Base-by-base conservation (phyloP, 495 filamentous ascomycete genomes). In the Zalerion maritima region DNA sequence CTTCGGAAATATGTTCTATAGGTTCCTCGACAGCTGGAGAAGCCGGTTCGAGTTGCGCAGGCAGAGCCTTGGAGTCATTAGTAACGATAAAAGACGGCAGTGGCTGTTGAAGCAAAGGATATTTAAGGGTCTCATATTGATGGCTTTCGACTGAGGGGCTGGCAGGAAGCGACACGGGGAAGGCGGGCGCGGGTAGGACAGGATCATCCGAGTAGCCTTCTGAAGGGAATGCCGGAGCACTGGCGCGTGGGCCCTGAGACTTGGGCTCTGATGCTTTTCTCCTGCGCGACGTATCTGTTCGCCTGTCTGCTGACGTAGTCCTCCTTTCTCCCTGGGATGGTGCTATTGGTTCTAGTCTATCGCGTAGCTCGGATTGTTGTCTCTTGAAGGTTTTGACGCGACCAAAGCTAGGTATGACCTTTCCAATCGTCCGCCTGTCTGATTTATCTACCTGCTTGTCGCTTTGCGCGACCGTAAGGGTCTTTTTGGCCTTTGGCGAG, bases 381-480 rank as follows among this genome's bases (percentile, higher is more conserved):
- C 84, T 67, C 49, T 74, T 78, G 52, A 86, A 82, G 3, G 80
- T 85, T 29, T 71, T 64, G 7, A 73, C 57, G 31, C 81, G 67
- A 19, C 85, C 81, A 21, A 91, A 57, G 10, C 75, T 76, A 6
- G 82, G 78, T n/a, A 87, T 71, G 1, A 84, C 84, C 36, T 67
- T 75, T 37, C 76, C 57, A n/a, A n/a, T n/a, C n/a, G n/a, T n/a
- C n/a, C n/a, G n/a, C n/a, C n/a, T n/a, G n/a, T n/a, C n/a, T n/a
- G n/a, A n/a, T n/a, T n/a, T n/a, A n/a, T n/a, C n/a, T n/a, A n/a
- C n/a, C n/a, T n/a, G n/a, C n/a, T n/a, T n/a, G n/a, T n/a, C n/a
- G n/a, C n/a, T n/a, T n/a, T n/a, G n/a, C n/a, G n/a, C n/a, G n/a
- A n/a, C n/a, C n/a, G n/a, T n/a, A n/a, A n/a, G n/a, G n/a, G n/a